A percentile compares a stretch with the other conserved stretches of the same genome.
Conservation (phyloP, 768 basidiomycete species). For the Hypholoma fasciculare region DNA sequence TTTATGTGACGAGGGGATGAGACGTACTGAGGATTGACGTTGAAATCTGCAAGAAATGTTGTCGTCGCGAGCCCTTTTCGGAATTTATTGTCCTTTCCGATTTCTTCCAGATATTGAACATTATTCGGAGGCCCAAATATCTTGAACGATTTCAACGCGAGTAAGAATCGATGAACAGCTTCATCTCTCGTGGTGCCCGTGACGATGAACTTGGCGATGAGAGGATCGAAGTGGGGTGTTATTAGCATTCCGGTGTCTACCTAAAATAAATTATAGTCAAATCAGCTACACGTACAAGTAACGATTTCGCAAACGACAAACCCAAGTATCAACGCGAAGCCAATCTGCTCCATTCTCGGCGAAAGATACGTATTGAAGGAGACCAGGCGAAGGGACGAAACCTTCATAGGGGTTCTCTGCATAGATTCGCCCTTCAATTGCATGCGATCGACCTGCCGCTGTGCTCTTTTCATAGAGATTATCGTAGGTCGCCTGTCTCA, state of each 20-base stretch:
- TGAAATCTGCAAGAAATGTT: conserved; percentile 44
- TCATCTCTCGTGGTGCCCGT: conserved; percentile 44
- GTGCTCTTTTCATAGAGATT: conserved; percentile 8
- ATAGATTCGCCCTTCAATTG: conserved; percentile 61
- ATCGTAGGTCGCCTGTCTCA: conserved; percentile 41
- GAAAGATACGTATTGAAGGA: conserved; percentile 56
- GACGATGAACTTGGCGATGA: conserved; percentile 62
- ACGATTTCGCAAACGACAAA: conserved; percentile 18
- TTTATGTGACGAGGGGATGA: background rate
- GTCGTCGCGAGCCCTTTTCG: conserved; percentile 46
- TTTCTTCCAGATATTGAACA: conserved; percentile 45
- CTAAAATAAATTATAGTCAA: conserved; percentile 12
- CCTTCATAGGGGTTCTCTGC: conserved; percentile 60
- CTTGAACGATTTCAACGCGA: conserved; percentile 37
- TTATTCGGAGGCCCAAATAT: conserved; percentile 66
- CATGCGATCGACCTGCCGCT: conserved; percentile 26
- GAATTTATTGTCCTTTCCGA: conserved; percentile 41
- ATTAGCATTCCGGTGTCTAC: conserved; percentile 50
- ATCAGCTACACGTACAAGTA: background rate
- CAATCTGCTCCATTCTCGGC: conserved; percentile 34
- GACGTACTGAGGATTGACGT: conserved; percentile 39
- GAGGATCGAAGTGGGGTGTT: conserved; percentile 57
- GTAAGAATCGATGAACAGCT: conserved; percentile 41
- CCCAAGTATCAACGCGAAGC: conserved; percentile 66
- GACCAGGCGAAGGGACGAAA: conserved; percentile 60